Percentiles rank a stretch among this genome's conserved stretches.
Evolutionary conservation across 2,329 filamentous ascomycete genomes (phyloP).

Genomic region (Metarhizium rileyi): DNA sequence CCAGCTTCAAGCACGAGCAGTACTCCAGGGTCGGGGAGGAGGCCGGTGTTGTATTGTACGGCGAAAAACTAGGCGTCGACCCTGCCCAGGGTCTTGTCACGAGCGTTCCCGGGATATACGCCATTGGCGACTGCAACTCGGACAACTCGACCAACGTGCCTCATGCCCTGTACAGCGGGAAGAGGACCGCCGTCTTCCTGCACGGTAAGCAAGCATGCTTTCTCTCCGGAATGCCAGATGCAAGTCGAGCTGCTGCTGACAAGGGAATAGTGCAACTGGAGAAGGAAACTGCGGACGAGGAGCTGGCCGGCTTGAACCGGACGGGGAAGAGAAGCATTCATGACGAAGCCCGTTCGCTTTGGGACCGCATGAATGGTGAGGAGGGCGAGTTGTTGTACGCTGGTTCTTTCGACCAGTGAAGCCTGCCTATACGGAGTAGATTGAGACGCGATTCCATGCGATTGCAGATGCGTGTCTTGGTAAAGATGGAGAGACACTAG

Average conservation of each 20-base stretch:
- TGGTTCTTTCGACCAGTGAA: conserved; percentile 15
- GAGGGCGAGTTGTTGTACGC: conserved; percentile 35
- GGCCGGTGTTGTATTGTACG: conserved; percentile 35
- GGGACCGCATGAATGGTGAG: conserved; percentile 35
- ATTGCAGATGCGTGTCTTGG: too few relatives aligned
- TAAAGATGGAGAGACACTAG: too few relatives aligned
- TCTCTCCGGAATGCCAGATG: neutral
- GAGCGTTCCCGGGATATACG: conserved; percentile 44
- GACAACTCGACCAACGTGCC: conserved; percentile 52
- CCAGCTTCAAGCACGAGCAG: conserved; percentile 38
- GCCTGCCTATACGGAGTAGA: neutral
- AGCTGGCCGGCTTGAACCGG: conserved; percentile 17
- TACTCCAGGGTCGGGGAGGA: conserved; percentile 34
- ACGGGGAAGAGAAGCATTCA: conserved; percentile 19
- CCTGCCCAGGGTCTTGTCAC: conserved; percentile 34
- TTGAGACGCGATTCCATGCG: too few relatives aligned
- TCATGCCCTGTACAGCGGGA: conserved; percentile 50
- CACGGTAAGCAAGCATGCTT: conserved; percentile 35
- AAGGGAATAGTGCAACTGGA: conserved; percentile 28
- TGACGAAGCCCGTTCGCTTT: conserved; percentile 30
- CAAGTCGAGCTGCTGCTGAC: neutral
- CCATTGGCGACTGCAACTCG: conserved; percentile 49
- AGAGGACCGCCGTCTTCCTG: conserved; percentile 45
- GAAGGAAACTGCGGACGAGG: conserved; percentile 25
- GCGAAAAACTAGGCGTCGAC: conserved; percentile 34